Conservation (phyloP, 139 green algal genomes). For the Closterium sp. region DNA sequence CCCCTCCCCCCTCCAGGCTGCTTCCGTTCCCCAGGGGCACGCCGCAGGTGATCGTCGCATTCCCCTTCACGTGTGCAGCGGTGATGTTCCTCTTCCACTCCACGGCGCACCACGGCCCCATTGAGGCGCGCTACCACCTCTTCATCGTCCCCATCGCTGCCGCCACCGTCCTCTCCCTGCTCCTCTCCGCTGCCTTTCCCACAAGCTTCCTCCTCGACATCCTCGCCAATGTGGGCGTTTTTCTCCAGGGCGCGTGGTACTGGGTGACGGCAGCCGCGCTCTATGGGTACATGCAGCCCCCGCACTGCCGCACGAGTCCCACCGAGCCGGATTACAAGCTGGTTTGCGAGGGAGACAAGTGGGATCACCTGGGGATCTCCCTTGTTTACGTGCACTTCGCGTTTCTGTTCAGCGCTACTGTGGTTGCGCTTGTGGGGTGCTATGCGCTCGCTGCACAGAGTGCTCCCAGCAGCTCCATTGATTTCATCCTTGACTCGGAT, state of each 20-base stretch:
- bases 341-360: neutral
- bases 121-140: neutral
- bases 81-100: neutral
- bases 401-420: neutral
- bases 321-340: neutral
- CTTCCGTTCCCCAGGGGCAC: neutral
- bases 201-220: neutral
- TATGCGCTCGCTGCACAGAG: neutral
- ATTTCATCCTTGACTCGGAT: neutral
- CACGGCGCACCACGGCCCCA: neutral
- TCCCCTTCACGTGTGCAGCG: neutral
- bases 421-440: neutral
- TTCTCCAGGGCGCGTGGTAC: neutral
- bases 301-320: neutral
- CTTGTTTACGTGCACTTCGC: neutral
- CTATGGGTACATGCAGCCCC: neutral
- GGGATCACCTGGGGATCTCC: neutral
- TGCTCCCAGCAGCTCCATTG: neutral
- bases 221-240: neutral
- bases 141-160: neutral
- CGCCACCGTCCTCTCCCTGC: neutral
- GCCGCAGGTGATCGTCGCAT: neutral
- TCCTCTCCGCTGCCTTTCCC: neutral
- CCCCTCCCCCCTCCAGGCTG: neutral
- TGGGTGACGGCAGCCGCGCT: neutral